Conservation (phyloP, 331 rosid species). For the Arachis monticola region DNA sequence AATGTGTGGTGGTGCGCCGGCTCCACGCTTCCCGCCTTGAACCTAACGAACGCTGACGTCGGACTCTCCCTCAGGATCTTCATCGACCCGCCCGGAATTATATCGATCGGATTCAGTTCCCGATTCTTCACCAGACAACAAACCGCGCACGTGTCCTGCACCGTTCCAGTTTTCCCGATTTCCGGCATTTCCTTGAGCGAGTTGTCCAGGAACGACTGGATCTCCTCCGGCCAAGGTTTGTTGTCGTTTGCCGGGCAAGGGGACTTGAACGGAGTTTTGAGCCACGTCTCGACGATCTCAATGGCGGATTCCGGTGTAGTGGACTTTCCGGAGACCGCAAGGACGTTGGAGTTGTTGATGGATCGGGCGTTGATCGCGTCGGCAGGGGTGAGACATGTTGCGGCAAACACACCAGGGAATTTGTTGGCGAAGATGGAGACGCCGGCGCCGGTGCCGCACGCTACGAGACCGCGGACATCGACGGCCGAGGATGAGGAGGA, state of each 20-base stretch:
- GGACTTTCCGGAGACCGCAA: conserved; percentile 78
- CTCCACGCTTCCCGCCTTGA: conserved; percentile 85
- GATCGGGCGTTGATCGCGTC: conserved; percentile 81
- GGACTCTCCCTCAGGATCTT: conserved; percentile 81
- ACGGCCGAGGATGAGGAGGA: conserved; percentile 36
- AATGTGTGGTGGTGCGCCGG: conserved; percentile 94
- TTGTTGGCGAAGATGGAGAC: conserved; percentile 94
- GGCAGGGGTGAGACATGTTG: conserved; percentile 61
- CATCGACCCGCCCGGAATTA: conserved; percentile 89
- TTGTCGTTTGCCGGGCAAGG: conserved; percentile 68
- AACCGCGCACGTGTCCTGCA: conserved; percentile 50
- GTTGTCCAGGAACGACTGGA: conserved; percentile 58
- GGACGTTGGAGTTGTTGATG: conserved; percentile 89
- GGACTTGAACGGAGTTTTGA: conserved; percentile 74
- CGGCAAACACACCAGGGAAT: conserved; percentile 77
- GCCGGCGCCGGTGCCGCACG: conserved; percentile 96
- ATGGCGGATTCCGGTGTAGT: conserved; percentile 62
- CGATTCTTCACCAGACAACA: conserved; percentile 73
- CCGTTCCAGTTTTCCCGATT: conserved; percentile 42
- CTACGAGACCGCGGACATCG: conserved; percentile 72
- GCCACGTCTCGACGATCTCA: conserved; percentile 71
- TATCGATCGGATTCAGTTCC: conserved; percentile 64
- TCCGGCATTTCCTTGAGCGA: conserved; percentile 69
- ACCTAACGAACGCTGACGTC: conserved; percentile 80
- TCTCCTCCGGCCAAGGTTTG: conserved; percentile 77